Conservation (phyloP, 495 filamentous ascomycete genomes). For the Podospora australis region DNA sequence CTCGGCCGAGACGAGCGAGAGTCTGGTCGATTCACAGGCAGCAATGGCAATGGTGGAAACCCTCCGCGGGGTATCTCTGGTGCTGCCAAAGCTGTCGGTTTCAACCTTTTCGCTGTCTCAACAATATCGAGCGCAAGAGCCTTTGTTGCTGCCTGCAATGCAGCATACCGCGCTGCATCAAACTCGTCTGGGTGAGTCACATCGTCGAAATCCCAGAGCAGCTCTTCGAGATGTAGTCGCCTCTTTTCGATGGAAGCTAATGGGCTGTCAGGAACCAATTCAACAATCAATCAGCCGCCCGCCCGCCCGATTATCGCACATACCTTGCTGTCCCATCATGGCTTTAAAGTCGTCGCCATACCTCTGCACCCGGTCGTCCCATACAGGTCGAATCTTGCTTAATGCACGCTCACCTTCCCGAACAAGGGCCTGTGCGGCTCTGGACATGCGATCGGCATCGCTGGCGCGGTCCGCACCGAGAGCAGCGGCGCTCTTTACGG, state of each 20-base stretch:
- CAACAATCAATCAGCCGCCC: neutral
- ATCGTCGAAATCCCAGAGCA: constrained; percentile 37
- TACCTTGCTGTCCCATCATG: constrained; percentile 31
- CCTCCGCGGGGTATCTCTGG: constrained; percentile 8
- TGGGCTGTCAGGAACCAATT: neutral
- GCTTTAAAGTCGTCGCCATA: constrained; percentile 30
- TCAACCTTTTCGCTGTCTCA: constrained; percentile 29
- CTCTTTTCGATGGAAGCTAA: constrained; percentile 25
- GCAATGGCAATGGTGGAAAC: constrained; percentile 23
- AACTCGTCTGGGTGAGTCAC: constrained; percentile 29
- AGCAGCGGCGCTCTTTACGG: constrained; percentile 27
- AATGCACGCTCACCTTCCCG: constrained; percentile 32
- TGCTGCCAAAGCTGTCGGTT: constrained; percentile 12
- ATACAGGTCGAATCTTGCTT: constrained; percentile 26
- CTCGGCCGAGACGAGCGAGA: neutral
- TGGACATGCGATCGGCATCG: constrained; percentile 19
- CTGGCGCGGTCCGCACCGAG: constrained; percentile 12
- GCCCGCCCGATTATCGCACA: no score
- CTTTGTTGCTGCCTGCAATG: constrained; percentile 31
- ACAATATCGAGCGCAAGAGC: constrained; percentile 31
- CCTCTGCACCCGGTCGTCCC: constrained; percentile 28
- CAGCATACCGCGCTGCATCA: constrained; percentile 21
- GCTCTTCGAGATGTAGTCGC: constrained; percentile 29
- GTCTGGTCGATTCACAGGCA: constrained; percentile 9
- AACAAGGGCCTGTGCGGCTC: constrained; percentile 24